These are phyloP conservation scores for Syzygium grande DNA, from an alignment of 345 rosid species.

Conservation along the genomic window DNA sequence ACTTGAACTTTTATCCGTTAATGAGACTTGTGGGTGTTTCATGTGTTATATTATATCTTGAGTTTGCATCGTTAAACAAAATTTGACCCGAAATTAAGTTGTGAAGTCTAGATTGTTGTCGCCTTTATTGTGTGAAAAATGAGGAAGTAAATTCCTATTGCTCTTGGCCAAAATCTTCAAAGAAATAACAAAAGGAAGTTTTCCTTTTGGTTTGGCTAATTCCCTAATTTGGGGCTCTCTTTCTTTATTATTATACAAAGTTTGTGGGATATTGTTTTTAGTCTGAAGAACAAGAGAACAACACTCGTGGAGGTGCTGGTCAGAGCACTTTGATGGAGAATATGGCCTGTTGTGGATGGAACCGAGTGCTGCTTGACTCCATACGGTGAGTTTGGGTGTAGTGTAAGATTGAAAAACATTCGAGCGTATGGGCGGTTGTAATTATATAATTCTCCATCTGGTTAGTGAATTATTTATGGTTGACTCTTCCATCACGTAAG, in stretches of 20 bases:
- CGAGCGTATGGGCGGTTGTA: neutral
- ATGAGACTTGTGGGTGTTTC: neutral
- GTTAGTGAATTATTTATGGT: neutral
- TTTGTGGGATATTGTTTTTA: neutral
- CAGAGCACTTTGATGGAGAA: neutral
- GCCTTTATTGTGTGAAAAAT: neutral
- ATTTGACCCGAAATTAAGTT: neutral
- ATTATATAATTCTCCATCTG: neutral
- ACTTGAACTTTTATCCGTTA: neutral
- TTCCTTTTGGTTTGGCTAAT: neutral
- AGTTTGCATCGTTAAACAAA: neutral
- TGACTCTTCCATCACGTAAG: neutral
- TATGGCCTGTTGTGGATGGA: neutral
- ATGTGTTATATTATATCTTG: neutral
- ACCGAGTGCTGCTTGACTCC: neutral
- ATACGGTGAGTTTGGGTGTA: neutral
- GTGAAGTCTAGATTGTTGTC: neutral
- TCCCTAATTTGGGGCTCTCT: neutral
- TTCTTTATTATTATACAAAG: neutral
- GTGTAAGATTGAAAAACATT: neutral
- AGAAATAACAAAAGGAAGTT: neutral
- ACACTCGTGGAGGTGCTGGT: neutral
- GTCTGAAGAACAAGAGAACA: neutral
- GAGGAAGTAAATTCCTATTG: neutral
- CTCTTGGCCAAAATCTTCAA: neutral